phyloP scores from a whole-genome alignment of 2,329 filamentous ascomycete genomes.

The Plectosphaerella cucumerina region DNA sequence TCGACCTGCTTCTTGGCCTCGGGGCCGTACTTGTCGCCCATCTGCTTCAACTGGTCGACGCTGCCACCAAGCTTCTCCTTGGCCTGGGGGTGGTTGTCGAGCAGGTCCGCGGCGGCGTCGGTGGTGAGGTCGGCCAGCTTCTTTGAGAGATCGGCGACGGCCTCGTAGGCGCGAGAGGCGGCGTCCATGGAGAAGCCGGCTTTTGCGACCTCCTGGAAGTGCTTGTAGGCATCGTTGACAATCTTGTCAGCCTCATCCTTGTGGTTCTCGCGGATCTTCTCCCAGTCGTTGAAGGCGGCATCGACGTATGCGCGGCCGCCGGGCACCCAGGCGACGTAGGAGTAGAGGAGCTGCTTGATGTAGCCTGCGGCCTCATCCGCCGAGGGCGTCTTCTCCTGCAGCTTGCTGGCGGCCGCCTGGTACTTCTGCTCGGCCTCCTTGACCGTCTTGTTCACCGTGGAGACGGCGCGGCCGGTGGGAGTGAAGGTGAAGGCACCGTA shows the following conservation, averaged over 20 bases:
- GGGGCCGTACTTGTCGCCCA: constrained; percentile 67
- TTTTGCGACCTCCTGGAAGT: constrained; percentile 59
- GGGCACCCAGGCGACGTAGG: constrained; percentile 68
- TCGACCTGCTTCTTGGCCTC: constrained; percentile 75
- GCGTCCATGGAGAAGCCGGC: constrained; percentile 58
- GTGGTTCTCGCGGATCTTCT: constrained; percentile 63
- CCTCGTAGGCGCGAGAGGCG: constrained; percentile 55
- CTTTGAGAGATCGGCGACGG: constrained; percentile 57
- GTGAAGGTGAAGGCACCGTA: constrained; percentile 40
- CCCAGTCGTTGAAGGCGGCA: constrained; percentile 64
- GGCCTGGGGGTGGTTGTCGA: constrained; percentile 69
- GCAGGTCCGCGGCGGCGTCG: constrained; percentile 59
- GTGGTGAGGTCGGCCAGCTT: constrained; percentile 58
- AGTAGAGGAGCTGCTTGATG: constrained; percentile 61
- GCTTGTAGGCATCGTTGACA: constrained; percentile 61
- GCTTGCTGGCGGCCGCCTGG: constrained; percentile 53
- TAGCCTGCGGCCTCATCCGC: constrained; percentile 63
- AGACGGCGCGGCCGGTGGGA: constrained; percentile 34
- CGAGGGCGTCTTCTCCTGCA: constrained; percentile 59
- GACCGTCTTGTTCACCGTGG: constrained; percentile 41
- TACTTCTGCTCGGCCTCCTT: constrained; percentile 58
- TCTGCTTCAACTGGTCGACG: constrained; percentile 63
- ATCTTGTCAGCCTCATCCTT: constrained; percentile 66
- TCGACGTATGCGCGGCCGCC: constrained; percentile 67
- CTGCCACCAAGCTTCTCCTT: constrained; percentile 69